These are phyloP conservation scores for Phanerochaete sordida DNA, from an alignment of 768 basidiomycete genomes.

Conservation along the genomic window DNA sequence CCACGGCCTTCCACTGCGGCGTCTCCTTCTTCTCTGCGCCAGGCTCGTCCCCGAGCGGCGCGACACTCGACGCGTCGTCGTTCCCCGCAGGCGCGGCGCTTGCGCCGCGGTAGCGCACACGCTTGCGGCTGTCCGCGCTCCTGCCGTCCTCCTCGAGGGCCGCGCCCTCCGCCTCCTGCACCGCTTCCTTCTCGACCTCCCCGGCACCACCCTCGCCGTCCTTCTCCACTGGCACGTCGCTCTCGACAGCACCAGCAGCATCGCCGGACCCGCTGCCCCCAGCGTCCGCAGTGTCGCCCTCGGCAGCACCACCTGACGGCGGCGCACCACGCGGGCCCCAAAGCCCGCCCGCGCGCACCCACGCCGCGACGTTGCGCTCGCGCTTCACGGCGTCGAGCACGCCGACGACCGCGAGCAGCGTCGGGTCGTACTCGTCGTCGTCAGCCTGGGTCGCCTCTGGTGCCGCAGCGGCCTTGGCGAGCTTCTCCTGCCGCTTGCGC, in stretches of 20 bases:
- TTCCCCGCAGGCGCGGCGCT: background rate
- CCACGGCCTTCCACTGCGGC: no score
- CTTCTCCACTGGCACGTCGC: background rate
- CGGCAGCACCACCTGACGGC: background rate
- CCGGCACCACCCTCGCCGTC: background rate
- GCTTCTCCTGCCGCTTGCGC: constrained; percentile 13
- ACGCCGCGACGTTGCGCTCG: constrained; percentile 64
- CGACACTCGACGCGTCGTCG: background rate
- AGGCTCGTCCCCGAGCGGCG: no score
- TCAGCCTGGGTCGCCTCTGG: background rate
- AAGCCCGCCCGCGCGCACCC: constrained; percentile 60
- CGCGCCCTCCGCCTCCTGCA: background rate
- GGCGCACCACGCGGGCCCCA: constrained; percentile 22
- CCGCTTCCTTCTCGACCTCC: background rate
- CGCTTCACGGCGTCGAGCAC: constrained; percentile 55
- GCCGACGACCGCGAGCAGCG: constrained; percentile 63
- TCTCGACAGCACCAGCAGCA: background rate
- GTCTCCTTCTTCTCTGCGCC: background rate
- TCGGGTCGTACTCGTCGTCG: constrained; percentile 41
- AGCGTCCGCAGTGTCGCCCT: background rate
- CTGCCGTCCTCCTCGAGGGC: background rate
- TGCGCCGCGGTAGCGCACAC: background rate
- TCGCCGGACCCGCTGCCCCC: background rate
- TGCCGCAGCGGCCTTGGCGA: constrained; percentile 6
- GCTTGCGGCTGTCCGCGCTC: background rate